Evolutionary conservation across 2,329 filamentous ascomycete genomes (phyloP), one percentile per base, ranked within the genome.

Genomic region (Talaromyces rugulosus): DNA sequence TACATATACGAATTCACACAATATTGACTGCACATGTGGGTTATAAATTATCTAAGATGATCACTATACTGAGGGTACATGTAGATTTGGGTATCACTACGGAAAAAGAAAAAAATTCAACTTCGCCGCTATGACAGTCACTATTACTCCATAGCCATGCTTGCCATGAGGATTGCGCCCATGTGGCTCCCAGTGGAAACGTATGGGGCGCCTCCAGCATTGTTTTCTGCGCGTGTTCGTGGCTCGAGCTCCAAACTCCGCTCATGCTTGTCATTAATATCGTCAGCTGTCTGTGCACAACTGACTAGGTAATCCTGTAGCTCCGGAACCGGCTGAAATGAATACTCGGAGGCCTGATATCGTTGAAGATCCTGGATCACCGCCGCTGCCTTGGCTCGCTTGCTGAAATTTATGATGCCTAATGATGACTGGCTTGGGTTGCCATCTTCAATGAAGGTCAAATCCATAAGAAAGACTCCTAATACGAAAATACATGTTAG

Each of bases 201-300:
- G 50, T 66, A 64, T n/a, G 42, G 58, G 1, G 36, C 42, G 5
- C 56, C 33, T 12, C 58, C 92, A 81, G 96, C 96, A 83, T 96
- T 96, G 80, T 96, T 93, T 73, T 97, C 93, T 79, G 96, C 93
- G 70, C 92, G 85, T 80, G 96, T 93, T 68, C 93, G 86, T 64
- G 94, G 93, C 77, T 98, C 94, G 61, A 97, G 86, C 70, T 87
- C 83, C 77, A 97, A 81, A 78, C 91, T 96, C 83, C 91, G 92
- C 77, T 96, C 91, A 81, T 97, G 97, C 93, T 96, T 96, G 80
- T 96, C 92, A 74, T 96, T 91, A 63, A 97, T 91, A 73, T 97
- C 92, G 52, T 90, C 89, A 2, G 94, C 92, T 14, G 88, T 88
- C 77, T 93, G 88, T 90, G 97, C 95, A 74, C 16, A 44, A 44